Evolutionary conservation across 208 protist genomes (phyloP), one percentile per base, ranked within the genome.

Genomic region (Lotmaria passim): DNA sequence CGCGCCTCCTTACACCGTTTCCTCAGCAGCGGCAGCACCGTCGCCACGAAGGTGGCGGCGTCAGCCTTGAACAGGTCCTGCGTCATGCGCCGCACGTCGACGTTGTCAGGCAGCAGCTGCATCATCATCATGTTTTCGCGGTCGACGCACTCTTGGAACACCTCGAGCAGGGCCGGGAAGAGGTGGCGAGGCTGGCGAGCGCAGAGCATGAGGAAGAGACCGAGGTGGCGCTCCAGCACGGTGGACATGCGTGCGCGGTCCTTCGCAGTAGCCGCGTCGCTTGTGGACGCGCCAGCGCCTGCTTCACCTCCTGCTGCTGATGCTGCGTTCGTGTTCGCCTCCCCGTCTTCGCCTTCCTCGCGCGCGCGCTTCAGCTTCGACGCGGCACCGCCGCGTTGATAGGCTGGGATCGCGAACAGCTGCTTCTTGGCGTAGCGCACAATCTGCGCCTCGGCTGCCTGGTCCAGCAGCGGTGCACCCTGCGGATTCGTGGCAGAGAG

Each of bases 121-220:
- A 84, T 74, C 79, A 94, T 87, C 36, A 76, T 57, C 1, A 38
- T 57, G 56, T 89, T 87, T 58, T 83, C 67, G 8, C 73, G 72
- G 48, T 84, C 80, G 12, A 89, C 79, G 47, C 89, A 92, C 66
- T 90, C 72, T 72, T 79, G 75, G 57, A 84, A 92, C 6, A 87
- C 78, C 39, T 87, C 77, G 24, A 94, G 81, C 44, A 94, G 62
- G 19, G 81, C 64, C 7, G 83, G 75, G 63, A 90, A 88, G 10
- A 94, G 80, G 61, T 85, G 65, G 11, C 77, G 69, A n/a, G 89
- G 86, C 56, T 91, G 83, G 19, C 85, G 86, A 3, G 73, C 75
- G 55, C 89, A 94, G n/a, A 94, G 79, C 82, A 87, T 89, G 21
- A 91, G 69, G 52, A 92, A 91, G 21, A 90, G 78, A 6, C 80